Conservation (phyloP, 768 basidiomycete genomes). For the Sporobolomyces roseus region DNA sequence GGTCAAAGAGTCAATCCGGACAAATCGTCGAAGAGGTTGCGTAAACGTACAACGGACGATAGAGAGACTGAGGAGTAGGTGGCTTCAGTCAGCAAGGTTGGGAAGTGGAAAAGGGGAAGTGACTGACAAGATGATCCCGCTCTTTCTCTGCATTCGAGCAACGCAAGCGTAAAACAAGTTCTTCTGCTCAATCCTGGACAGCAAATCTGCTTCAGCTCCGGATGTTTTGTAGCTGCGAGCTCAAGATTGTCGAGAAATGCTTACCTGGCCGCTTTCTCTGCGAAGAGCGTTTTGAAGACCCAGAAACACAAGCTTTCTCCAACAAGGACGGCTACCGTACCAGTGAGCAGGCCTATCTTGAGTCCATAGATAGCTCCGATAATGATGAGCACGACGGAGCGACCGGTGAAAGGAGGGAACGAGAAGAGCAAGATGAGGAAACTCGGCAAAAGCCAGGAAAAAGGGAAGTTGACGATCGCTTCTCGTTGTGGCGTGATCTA, state of each 20-base stretch:
- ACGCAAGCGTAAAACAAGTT: not conserved
- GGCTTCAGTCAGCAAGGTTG: too few relatives aligned
- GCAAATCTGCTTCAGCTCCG: not conserved
- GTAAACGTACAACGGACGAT: not conserved
- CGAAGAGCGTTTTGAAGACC: slow-evolving; percentile 9
- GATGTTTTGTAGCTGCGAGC: too few relatives aligned
- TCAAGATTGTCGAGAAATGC: not conserved
- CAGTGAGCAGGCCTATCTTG: not conserved
- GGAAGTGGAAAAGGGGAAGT: too few relatives aligned
- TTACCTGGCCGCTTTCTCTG: not conserved
- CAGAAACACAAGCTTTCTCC: not conserved
- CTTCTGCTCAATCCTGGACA: not conserved
- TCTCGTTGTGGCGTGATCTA: slow-evolving; percentile 1
- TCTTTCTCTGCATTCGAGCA: not conserved
- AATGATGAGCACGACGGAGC: not conserved
- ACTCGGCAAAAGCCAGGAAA: not conserved
- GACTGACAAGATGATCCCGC: slow-evolving; percentile 7
- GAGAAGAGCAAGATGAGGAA: not conserved
- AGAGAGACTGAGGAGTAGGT: not conserved
- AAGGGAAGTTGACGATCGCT: slow-evolving; percentile 1
- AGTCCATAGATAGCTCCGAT: not conserved
- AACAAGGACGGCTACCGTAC: not conserved
- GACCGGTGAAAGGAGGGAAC: not conserved
- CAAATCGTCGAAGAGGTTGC: not conserved
- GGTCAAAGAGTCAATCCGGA: not conserved